Conservation (phyloP, 2,329 filamentous ascomycete species). For the Beauveria sp. region DNA sequence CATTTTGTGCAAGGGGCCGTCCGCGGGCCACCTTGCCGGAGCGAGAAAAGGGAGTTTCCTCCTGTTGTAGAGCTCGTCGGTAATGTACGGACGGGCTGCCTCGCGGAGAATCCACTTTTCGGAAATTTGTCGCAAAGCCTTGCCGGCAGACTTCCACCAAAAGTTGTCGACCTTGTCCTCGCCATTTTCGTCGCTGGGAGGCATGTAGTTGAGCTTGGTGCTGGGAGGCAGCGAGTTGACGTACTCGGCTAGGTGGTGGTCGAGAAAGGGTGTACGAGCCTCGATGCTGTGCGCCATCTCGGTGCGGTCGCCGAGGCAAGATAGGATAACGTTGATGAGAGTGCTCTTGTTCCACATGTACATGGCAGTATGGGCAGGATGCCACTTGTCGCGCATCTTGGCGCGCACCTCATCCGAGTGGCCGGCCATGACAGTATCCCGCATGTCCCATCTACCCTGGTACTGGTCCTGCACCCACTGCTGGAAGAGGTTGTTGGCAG, state of each 20-base stretch:
- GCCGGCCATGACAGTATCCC: slow-evolving; percentile 9
- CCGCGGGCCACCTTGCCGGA: slow-evolving; percentile 30
- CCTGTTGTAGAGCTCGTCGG: slow-evolving; percentile 41
- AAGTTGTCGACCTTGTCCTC: not conserved
- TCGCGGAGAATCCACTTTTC: slow-evolving; percentile 47
- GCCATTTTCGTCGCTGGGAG: not conserved
- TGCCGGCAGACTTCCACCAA: slow-evolving; percentile 11
- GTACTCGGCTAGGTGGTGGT: slow-evolving; percentile 24
- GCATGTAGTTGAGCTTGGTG: slow-evolving; percentile 18
- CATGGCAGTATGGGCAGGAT: slow-evolving; percentile 20
- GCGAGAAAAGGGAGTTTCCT: slow-evolving; percentile 44
- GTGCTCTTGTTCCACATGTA: slow-evolving; percentile 20
- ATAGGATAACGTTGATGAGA: slow-evolving; percentile 22
- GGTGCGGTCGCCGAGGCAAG: slow-evolving; percentile 24
- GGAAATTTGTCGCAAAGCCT: slow-evolving; percentile 19
- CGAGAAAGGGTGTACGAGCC: slow-evolving; percentile 27
- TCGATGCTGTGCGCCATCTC: slow-evolving; percentile 31
- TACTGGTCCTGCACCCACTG: not conserved
- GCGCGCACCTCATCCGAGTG: slow-evolving; percentile 14
- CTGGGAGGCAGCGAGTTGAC: slow-evolving; percentile 23
- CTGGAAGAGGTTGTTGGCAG: not conserved
- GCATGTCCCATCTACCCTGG: not conserved
- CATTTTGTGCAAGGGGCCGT: slow-evolving; percentile 34
- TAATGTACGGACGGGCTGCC: slow-evolving; percentile 41
- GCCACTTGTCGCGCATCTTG: slow-evolving; percentile 22